Evolutionary conservation across 768 basidiomycete genomes (phyloP).

Genomic region (Rhodotorula sphaerocarpa): DNA sequence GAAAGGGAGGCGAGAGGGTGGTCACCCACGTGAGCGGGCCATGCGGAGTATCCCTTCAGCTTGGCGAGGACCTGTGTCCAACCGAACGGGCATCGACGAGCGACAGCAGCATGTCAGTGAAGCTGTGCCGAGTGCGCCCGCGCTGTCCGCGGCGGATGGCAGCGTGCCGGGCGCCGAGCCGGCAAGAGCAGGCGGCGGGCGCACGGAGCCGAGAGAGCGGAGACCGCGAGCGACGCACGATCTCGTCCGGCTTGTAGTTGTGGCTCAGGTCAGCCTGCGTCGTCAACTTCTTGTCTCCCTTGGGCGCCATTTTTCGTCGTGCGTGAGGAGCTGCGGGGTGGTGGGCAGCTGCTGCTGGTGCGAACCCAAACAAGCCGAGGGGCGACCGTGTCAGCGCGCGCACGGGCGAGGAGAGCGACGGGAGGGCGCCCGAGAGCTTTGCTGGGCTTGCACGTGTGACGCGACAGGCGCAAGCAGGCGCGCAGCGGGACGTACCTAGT

Average conservation of each 20-base stretch:
- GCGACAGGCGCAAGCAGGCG: too few relatives aligned
- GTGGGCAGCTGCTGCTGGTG: not conserved
- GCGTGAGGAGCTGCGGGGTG: not conserved
- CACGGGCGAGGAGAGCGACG: not conserved
- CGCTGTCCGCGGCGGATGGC: too few relatives aligned
- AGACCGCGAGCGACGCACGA: conserved; percentile 6
- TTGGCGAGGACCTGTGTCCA: conserved; percentile 62
- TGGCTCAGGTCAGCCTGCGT: not conserved
- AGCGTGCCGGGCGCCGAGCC: too few relatives aligned
- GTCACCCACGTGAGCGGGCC: conserved; percentile 86
- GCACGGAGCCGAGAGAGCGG: not conserved
- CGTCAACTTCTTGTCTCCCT: not conserved
- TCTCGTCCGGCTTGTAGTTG: conserved; percentile 12
- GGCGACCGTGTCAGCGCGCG: not conserved
- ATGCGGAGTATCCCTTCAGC: conserved; percentile 84
- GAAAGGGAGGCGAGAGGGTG: not conserved
- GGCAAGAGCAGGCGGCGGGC: too few relatives aligned
- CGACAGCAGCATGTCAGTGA: too few relatives aligned
- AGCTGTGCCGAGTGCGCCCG: too few relatives aligned
- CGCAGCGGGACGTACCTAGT: too few relatives aligned
- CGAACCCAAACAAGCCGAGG: not conserved
- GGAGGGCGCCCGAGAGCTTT: not conserved
- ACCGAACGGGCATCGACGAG: not conserved
- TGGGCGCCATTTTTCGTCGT: conserved; percentile 12
- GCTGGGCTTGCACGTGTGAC: too few relatives aligned